Evolutionary conservation across 306 rosid genomes (phyloP), one percentile per base, ranked within the genome.

Genomic region (Carpinus fangiana): DNA sequence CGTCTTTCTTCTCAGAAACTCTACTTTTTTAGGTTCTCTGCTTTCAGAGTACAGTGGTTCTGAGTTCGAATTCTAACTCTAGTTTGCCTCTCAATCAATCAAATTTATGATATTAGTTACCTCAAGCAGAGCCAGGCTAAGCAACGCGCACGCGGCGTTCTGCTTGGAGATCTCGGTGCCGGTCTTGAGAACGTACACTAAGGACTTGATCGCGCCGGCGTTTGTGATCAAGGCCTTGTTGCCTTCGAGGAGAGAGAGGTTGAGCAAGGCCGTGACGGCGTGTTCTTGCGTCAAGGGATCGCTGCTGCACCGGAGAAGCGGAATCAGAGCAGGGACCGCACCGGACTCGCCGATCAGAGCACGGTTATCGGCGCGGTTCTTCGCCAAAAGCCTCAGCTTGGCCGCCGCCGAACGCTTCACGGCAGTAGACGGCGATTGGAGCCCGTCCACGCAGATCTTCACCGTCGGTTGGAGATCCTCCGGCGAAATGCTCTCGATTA

Each of bases 401-500:
- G 99, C 99, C 13, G 99, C 99, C 0, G 99, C 98, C 0, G 99
- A 96, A 45, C 97, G 94, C 78, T 91, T 90, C 46, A 96, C 93
- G 0, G 96, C 97, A 28, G 87, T 77, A 48, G 98, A 96, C 36
- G 85, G 47, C 8, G 99, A 93, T 12, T 87, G 86, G 4, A 96
- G 88, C 5, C 96, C 93, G 79, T 96, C 96, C 28, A 96, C 84
- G 54, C 99, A 95, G 84, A 93, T 89, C 89, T 93, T 95, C 75
- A 95, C 99, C 56, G 99, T 91, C 77, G 99, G 99, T 50, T 86
- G 98, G 36, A 95, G 97, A 93, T 95, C 99, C 86, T 95, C 99
- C 70, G 99, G 98, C 82, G 99, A 93, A 51, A 95, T 95, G 76
- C 93, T 95, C 87, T 95, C 99, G 59, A 95, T 91, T 17, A 95